These are phyloP conservation scores for Gonapodya prolifera DNA, from an alignment of 192 early-diverging fungal species.

Conservation along the genomic window DNA sequence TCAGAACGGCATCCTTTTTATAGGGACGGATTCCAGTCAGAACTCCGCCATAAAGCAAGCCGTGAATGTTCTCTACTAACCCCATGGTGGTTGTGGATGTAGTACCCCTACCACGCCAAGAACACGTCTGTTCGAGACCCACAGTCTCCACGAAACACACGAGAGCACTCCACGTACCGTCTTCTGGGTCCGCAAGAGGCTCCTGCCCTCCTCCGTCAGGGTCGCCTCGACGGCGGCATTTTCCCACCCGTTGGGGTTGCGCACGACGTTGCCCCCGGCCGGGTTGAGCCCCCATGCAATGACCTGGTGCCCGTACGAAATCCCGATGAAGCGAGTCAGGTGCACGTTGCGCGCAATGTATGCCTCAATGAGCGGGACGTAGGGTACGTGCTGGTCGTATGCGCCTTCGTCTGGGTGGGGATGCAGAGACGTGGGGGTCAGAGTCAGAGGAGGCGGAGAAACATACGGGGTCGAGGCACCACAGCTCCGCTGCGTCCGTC, in stretches of 20 bases:
- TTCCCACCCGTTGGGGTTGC: slow-evolving; percentile 1
- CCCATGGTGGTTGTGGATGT: slow-evolving; percentile 1
- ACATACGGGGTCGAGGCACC: neutral
- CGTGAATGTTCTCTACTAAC: too few relatives aligned
- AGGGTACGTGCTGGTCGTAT: slow-evolving; percentile 7
- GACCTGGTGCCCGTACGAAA: slow-evolving; percentile 1
- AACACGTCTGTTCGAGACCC: neutral
- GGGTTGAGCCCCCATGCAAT: slow-evolving; percentile 6
- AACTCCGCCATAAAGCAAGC: too few relatives aligned
- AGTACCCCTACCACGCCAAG: neutral
- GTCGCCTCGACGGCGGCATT: neutral
- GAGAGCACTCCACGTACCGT: neutral
- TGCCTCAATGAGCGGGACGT: neutral
- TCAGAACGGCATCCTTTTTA: neutral
- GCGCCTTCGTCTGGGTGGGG: neutral
- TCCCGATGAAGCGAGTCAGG: neutral
- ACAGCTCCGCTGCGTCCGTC: neutral
- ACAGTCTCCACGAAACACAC: neutral
- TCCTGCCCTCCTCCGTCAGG: neutral
- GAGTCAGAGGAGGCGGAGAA: neutral
- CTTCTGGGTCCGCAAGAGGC: neutral
- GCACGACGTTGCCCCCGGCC: neutral
- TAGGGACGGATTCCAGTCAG: too few relatives aligned
- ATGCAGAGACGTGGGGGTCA: neutral
- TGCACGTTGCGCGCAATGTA: neutral